These are phyloP conservation scores for Myxozyma geophila DNA, from an alignment of 805 yeast genomes.

Conservation along the genomic window DNA sequence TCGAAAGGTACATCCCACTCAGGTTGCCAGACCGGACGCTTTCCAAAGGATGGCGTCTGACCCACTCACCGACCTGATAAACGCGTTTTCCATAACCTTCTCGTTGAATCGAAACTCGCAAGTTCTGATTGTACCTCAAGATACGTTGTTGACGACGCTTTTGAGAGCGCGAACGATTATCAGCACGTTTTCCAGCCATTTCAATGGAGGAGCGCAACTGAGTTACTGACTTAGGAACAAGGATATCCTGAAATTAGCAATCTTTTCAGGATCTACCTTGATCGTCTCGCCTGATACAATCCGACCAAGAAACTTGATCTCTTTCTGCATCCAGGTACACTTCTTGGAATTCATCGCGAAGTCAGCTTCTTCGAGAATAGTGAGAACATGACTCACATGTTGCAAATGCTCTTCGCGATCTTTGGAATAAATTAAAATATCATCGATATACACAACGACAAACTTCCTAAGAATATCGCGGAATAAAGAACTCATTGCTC, in stretches of 20 bases:
- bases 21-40: not conserved
- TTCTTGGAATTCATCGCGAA: constrained; percentile 20
- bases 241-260: constrained; percentile 3
- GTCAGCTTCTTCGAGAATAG: not conserved
- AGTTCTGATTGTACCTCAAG: no score
- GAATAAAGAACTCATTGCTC: constrained; percentile 15
- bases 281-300: constrained; percentile 25
- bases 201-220: constrained; percentile 16
- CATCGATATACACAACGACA: constrained; percentile 24
- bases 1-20: not conserved
- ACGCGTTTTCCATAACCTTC: not conserved
- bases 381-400: constrained; percentile 5
- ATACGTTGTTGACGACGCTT: no score
- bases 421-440: constrained; percentile 21
- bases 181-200: not conserved
- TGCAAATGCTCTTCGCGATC: constrained; percentile 8
- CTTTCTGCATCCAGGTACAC: constrained; percentile 19
- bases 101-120: no score
- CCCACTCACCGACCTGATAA: not conserved
- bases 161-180: no score
- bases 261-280: constrained; percentile 11
- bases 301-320: constrained; percentile 30
- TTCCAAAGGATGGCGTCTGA: not conserved
- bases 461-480: constrained; percentile 19
- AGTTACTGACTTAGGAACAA: constrained; percentile 11